Evolutionary conservation across 2,329 filamentous ascomycete species (phyloP).

Genomic region (Metarhizium sp.): DNA sequence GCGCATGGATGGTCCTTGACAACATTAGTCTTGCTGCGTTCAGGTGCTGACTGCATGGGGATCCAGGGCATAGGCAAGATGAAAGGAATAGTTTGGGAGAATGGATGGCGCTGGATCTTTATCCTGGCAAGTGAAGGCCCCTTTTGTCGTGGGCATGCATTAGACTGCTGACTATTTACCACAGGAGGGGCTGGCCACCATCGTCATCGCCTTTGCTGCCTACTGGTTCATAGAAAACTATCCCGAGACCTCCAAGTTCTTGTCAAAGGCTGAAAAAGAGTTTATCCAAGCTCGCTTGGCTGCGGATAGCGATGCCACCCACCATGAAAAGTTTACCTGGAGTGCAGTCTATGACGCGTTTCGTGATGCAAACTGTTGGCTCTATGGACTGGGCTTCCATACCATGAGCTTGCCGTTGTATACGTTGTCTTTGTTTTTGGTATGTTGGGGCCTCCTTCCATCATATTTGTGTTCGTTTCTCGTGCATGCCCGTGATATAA

Average conservation of each 20-base stretch:
- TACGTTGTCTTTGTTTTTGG: conserved; percentile 44
- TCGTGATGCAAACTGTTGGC: conserved; percentile 60
- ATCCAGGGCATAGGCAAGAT: conserved; percentile 43
- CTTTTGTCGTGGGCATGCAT: neutral
- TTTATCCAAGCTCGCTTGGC: conserved; percentile 55
- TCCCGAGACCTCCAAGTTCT: conserved; percentile 47
- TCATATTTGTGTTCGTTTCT: neutral
- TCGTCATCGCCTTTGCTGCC: conserved; percentile 19
- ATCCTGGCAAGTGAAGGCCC: conserved; percentile 43
- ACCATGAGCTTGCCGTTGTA: conserved; percentile 59
- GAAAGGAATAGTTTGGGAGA: conserved; percentile 35
- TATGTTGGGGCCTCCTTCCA: neutral
- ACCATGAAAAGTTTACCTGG: conserved; percentile 63
- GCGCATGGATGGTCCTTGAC: neutral
- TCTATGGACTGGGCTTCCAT: conserved; percentile 64
- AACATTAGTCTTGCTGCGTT: neutral
- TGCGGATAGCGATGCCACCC: conserved; percentile 43
- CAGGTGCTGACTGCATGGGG: neutral
- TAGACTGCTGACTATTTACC: neutral
- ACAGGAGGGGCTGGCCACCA: neutral
- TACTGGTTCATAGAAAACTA: conserved; percentile 61
- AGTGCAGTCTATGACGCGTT: conserved; percentile 52
- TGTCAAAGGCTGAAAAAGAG: conserved; percentile 42
- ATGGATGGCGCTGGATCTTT: conserved; percentile 52
- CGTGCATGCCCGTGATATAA: conserved; percentile 19